phyloP scores from a whole-genome alignment of 768 basidiomycete species.

The Strobilomyces echinocephalus region DNA sequence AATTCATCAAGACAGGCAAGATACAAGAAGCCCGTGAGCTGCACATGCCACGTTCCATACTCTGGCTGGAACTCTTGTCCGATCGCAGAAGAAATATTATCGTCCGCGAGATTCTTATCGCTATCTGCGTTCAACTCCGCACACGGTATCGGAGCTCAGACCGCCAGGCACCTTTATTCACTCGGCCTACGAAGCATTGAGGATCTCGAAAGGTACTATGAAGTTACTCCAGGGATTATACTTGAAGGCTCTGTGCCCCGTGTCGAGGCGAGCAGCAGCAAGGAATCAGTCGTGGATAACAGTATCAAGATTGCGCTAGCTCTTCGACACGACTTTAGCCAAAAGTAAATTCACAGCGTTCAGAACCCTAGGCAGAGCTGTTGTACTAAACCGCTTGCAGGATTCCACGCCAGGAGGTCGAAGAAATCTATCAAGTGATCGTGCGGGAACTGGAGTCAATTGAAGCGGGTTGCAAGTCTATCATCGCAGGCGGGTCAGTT shows the following conservation, averaged over 20 bases:
- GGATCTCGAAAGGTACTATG: constrained; percentile 65
- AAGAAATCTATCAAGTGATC: constrained; percentile 66
- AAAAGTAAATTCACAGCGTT: constrained; percentile 32
- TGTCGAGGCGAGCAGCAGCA: constrained; percentile 14
- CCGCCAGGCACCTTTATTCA: constrained; percentile 60
- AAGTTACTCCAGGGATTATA: constrained; percentile 35
- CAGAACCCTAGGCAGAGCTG: too few species aligned
- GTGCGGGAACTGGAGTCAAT: constrained; percentile 61
- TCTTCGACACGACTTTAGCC: constrained; percentile 52
- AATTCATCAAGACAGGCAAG: constrained; percentile 50
- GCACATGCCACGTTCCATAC: constrained; percentile 8
- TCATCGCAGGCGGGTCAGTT: constrained; percentile 77
- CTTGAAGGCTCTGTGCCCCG: constrained; percentile 19
- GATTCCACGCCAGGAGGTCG: constrained; percentile 73
- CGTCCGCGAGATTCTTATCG: constrained; percentile 50
- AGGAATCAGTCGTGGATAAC: constrained; percentile 29
- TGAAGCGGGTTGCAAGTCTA: constrained; percentile 63
- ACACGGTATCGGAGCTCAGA: constrained; percentile 72
- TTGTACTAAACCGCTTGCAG: constrained; percentile 26
- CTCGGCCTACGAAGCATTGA: constrained; percentile 62
- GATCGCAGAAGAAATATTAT: constrained; percentile 42
- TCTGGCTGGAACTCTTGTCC: background rate
- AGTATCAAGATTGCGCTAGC: constrained; percentile 57
- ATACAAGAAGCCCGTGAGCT: constrained; percentile 54
- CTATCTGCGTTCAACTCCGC: constrained; percentile 58